phyloP scores from a whole-genome alignment of 441 rosid genomes.

The Manihot esculenta region DNA sequence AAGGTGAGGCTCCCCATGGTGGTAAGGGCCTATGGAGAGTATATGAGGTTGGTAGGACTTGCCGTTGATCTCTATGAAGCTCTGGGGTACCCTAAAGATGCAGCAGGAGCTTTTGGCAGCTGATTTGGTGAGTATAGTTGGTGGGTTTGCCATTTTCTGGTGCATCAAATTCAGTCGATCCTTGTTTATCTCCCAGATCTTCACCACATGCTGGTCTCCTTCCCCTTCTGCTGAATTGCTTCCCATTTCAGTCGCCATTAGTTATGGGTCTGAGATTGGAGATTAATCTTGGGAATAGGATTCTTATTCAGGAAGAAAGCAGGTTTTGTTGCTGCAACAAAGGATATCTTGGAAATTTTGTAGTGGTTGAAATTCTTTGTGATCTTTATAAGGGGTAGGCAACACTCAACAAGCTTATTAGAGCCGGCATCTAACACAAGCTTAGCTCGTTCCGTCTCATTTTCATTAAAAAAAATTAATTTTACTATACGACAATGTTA shows the following conservation, averaged over 20 bases:
- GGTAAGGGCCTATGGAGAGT: constrained; percentile 67
- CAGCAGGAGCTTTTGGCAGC: constrained; percentile 59
- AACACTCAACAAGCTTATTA: too few relatives aligned
- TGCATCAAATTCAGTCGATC: constrained; percentile 14
- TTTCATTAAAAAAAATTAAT: too few relatives aligned
- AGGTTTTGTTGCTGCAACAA: too few relatives aligned
- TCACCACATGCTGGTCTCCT: neutral
- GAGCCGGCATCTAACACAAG: too few relatives aligned
- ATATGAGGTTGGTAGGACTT: constrained; percentile 54
- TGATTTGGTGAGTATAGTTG: constrained; percentile 37
- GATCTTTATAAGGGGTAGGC: too few relatives aligned
- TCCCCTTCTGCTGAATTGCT: neutral
- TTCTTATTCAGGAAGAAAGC: too few relatives aligned
- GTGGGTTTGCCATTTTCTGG: constrained; percentile 25
- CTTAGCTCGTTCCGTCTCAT: too few relatives aligned
- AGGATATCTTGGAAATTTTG: too few relatives aligned
- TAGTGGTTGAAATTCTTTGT: too few relatives aligned
- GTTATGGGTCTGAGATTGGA: neutral
- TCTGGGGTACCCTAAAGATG: constrained; percentile 66
- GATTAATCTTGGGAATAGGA: too few relatives aligned
- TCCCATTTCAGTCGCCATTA: neutral
- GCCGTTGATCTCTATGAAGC: constrained; percentile 48
- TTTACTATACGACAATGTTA: too few relatives aligned
- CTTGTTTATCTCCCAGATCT: constrained; percentile 4
- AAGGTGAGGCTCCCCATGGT: constrained; percentile 36